These are phyloP conservation scores for Podila verticillata DNA, from an alignment of 192 early-diverging fungal species.

Conservation along the genomic window DNA sequence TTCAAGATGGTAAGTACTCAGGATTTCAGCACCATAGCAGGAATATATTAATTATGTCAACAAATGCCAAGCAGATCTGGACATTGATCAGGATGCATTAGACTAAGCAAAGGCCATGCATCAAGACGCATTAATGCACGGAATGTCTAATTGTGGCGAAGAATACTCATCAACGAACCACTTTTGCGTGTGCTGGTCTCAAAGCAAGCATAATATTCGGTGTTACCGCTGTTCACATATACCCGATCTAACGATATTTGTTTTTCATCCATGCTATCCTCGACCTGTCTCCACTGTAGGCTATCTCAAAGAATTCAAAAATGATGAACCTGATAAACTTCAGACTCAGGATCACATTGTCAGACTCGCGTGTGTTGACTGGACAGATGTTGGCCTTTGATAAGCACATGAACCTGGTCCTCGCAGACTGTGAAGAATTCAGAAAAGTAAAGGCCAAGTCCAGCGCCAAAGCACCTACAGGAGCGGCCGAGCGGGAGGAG, in stretches of 20 bases:
- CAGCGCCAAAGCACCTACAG: slow-evolving; percentile 52
- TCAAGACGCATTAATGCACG: no score
- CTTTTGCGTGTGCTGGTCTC: no score
- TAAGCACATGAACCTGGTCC: slow-evolving; percentile 99
- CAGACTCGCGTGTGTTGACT: slow-evolving; percentile 90
- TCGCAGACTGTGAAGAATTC: slow-evolving; percentile 98
- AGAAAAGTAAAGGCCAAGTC: slow-evolving; percentile 89
- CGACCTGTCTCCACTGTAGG: slow-evolving; percentile 26
- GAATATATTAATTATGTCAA: neutral
- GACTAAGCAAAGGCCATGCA: no score
- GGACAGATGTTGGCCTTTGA: slow-evolving; percentile 99
- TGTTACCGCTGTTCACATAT: no score
- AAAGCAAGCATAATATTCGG: no score
- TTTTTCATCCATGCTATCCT: no score
- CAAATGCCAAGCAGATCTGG: neutral
- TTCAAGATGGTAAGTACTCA: neutral
- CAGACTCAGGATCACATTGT: slow-evolving; percentile 90
- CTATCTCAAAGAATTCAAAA: slow-evolving; percentile 83
- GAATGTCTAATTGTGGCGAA: no score
- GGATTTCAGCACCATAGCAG: neutral
- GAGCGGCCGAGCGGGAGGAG: slow-evolving; percentile 75
- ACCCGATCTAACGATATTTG: no score
- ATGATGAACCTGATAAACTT: slow-evolving; percentile 96
- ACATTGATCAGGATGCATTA: neutral
- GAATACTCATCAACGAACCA: no score